These are phyloP conservation scores for Dothistroma pini DNA, from an alignment of 2,329 filamentous ascomycete species.

Conservation along the genomic window DNA sequence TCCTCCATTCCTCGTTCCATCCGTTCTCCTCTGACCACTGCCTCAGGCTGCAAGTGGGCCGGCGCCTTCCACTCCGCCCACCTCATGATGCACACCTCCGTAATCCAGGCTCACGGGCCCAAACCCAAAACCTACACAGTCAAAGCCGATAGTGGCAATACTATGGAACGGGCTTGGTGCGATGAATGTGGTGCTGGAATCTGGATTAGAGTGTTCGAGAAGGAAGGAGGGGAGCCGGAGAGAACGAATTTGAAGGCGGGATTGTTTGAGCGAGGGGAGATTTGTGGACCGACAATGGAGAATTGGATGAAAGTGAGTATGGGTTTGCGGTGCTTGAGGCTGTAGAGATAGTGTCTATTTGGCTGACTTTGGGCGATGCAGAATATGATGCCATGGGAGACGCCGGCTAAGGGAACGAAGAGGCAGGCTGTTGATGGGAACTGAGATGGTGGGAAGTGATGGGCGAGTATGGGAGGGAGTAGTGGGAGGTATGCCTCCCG, in stretches of 20 bases:
- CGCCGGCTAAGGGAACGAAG: slow-evolving; percentile 8
- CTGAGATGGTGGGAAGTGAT: neutral
- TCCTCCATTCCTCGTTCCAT: too few species aligned
- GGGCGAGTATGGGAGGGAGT: too few species aligned
- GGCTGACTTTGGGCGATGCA: neutral
- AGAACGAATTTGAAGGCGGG: slow-evolving; percentile 13
- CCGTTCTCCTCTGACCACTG: too few species aligned
- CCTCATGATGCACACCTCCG: slow-evolving; percentile 8
- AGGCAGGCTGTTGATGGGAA: slow-evolving; percentile 15
- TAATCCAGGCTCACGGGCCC: slow-evolving; percentile 1
- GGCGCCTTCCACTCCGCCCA: slow-evolving; percentile 15
- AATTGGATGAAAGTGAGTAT: slow-evolving; percentile 14
- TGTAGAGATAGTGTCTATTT: neutral
- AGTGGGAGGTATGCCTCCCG: too few species aligned
- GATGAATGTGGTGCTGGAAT: slow-evolving; percentile 11
- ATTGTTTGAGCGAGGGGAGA: slow-evolving; percentile 5
- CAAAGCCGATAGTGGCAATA: slow-evolving; percentile 11
- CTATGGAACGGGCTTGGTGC: slow-evolving; percentile 12
- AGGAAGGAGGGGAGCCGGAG: neutral
- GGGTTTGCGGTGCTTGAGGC: neutral
- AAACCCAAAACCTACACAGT: slow-evolving; percentile 3
- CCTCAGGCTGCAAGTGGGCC: slow-evolving; percentile 9
- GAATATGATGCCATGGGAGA: slow-evolving; percentile 13
- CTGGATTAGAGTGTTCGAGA: slow-evolving; percentile 6
- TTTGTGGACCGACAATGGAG: slow-evolving; percentile 14